phyloP scores from a whole-genome alignment of 2,329 filamentous ascomycete species.

The Alternaria tenuissima region DNA sequence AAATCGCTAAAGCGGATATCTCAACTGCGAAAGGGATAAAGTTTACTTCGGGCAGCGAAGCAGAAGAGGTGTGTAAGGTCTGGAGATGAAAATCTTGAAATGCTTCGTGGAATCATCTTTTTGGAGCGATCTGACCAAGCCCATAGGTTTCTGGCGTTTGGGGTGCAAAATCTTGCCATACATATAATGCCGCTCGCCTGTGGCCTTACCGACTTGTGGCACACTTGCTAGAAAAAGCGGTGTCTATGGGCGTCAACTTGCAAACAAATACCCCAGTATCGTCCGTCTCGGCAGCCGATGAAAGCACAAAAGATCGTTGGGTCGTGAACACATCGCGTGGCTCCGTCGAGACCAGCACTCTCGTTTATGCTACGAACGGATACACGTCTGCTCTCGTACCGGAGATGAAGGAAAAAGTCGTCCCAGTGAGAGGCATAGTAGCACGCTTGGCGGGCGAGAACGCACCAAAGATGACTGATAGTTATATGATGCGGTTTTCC shows the following conservation, averaged over 20 bases:
- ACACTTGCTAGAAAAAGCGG: constrained; percentile 16
- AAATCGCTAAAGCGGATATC: constrained; percentile 10
- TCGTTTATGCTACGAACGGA: constrained; percentile 33
- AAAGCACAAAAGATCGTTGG: not conserved
- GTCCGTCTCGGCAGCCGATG: not conserved
- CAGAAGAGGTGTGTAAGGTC: constrained; percentile 16
- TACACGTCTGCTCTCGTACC: constrained; percentile 31
- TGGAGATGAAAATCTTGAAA: not conserved
- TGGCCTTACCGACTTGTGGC: constrained; percentile 19
- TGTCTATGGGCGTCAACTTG: constrained; percentile 18
- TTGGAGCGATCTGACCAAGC: not conserved
- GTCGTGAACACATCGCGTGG: constrained; percentile 19
- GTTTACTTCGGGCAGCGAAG: constrained; percentile 9
- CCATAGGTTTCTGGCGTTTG: constrained; percentile 16
- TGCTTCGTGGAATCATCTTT: not conserved
- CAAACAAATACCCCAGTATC: constrained; percentile 21
- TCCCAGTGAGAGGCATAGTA: constrained; percentile 39
- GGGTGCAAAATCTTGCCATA: constrained; percentile 20
- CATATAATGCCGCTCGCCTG: constrained; percentile 20
- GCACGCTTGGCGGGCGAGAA: constrained; percentile 11
- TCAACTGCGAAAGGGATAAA: constrained; percentile 16
- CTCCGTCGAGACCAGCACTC: constrained; percentile 8
- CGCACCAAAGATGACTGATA: constrained; percentile 23
- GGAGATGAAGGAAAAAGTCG: constrained; percentile 51
- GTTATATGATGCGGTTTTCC: constrained; percentile 56